Base-by-base conservation (phyloP, 352 stramenopile species). In the Blastocystis sp. region DNA sequence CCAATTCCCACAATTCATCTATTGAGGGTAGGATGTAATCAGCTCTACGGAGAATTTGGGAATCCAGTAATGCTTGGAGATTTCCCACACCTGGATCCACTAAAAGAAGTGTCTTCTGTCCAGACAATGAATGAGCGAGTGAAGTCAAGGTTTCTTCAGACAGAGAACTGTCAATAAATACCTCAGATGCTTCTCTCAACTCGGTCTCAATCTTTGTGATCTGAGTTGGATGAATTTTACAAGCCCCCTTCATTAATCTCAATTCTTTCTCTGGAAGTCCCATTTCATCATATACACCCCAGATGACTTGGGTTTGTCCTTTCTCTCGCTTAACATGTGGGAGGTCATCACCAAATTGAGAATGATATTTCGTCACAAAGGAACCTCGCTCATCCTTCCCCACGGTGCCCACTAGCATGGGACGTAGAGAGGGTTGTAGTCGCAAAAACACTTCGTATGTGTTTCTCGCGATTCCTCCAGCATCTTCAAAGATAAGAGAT, bases 381-480 rank as follows among this genome's bases (percentile, higher is more conserved):
- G 48, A 54, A 22, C 44, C 73, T 19, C 33, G 19, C 24, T 69
- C 73, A 42, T 84, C 73, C n/a, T 51, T 64, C 13, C 73, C 73
- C n/a, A 84, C 42, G 42, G 42, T 44, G 11, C 73, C 73, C 9
- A 84, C 40, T 37, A 84, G 53, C 27, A 84, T 33, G 35, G 73
- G 73, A 22, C 73, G 51, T 24, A 68, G 62, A 37, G 35, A 42
- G 19, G 73, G 73, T 9, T 30, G 42, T 6, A 68, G 73, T 48
- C 73, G 73, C 13, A 84, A 27, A 11, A 66, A 69, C 33, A 42
- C 33, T 68, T 84, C 73, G 30, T 84, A 84, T 4, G 73, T 33
- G 33, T 84, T 84, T 84, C 73, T 33, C 13, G 73, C 73, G 13
- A 84, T 57, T 4, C 73, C 73, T 40, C 44, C 73, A 27, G 66